A percentile compares a stretch with the other conserved stretches of the same genome.
Conservation (phyloP, 169 alveolate genomes). For the Plasmodium knowlesi region DNA sequence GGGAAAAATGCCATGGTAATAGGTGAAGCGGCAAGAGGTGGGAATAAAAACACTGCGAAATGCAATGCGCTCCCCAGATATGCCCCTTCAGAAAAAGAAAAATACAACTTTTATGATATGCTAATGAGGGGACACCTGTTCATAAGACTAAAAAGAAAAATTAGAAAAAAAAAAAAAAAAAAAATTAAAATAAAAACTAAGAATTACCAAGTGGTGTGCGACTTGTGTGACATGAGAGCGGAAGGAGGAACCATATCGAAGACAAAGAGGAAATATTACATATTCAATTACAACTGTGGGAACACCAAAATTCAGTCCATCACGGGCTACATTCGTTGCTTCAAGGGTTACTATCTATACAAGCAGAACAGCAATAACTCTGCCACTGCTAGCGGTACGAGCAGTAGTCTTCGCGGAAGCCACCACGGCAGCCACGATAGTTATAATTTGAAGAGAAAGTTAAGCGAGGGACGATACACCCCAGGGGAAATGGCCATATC, state of each 20-base stretch:
- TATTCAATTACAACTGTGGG: conserved; percentile 48
- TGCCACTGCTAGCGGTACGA: neutral
- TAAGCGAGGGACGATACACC: neutral
- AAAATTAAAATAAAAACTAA: conserved; percentile 38
- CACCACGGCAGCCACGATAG: neutral
- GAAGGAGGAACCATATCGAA: conserved; percentile 6
- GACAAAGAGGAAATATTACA: conserved; percentile 16
- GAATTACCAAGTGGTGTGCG: conserved; percentile 13
- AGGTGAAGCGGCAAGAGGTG: neutral
- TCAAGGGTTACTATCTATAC: conserved; percentile 5
- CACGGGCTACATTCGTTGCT: conserved; percentile 47
- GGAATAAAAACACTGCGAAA: neutral
- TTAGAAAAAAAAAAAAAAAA: conserved; percentile 31
- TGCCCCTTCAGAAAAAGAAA: neutral
- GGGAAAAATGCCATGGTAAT: neutral
- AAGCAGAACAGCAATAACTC: neutral
- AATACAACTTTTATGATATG: neutral
- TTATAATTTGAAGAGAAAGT: neutral
- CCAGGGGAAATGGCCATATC: conserved; percentile 11
- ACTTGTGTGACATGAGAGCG: conserved; percentile 4
- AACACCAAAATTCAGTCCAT: conserved; percentile 67
- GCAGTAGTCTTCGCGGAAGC: neutral
- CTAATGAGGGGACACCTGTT: neutral
- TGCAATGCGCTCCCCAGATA: neutral
- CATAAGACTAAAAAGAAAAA: conserved; percentile 25